These are phyloP conservation scores for Penicillium tannophilum DNA, from an alignment of 495 filamentous ascomycete species.

Conservation along the genomic window DNA sequence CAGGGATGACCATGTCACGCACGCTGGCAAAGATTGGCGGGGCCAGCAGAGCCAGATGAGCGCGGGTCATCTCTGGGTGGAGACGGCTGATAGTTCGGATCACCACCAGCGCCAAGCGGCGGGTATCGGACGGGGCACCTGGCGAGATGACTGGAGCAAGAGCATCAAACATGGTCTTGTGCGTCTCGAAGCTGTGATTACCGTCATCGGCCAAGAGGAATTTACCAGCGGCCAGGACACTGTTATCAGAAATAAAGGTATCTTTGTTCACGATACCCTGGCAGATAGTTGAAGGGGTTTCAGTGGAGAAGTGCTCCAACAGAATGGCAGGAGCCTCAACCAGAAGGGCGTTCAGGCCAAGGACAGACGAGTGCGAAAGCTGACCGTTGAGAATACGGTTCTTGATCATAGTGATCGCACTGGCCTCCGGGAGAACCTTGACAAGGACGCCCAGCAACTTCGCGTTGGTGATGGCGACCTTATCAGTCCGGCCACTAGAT, in stretches of 20 bases:
- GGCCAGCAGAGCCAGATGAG: constrained; percentile 76
- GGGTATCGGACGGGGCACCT: constrained; percentile 75
- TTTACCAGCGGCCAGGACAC: constrained; percentile 92
- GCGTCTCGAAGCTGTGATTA: constrained; percentile 58
- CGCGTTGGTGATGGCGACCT: constrained; percentile 85
- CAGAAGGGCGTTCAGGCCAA: constrained; percentile 87
- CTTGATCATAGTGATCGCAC: constrained; percentile 70
- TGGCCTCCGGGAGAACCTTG: constrained; percentile 72
- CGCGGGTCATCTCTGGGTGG: constrained; percentile 72
- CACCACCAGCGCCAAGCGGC: constrained; percentile 86
- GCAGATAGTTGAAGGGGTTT: constrained; percentile 73
- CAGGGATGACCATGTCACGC: constrained; percentile 89
- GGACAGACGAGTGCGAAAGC: constrained; percentile 67
- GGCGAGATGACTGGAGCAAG: constrained; percentile 74
- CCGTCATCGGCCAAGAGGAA: constrained; percentile 70
- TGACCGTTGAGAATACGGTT: constrained; percentile 74
- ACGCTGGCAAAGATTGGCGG: constrained; percentile 88
- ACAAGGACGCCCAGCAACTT: constrained; percentile 85
- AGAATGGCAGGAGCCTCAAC: constrained; percentile 73
- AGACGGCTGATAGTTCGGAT: constrained; percentile 79
- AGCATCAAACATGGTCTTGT: constrained; percentile 76
- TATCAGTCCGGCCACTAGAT: constrained; percentile 68
- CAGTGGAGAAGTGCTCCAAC: constrained; percentile 64
- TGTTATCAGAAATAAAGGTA: constrained; percentile 83
- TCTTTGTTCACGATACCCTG: constrained; percentile 77